Percentiles rank a stretch among this genome's conserved stretches.
These are phyloP conservation scores for Quercus glauca DNA, from an alignment of 306 rosid species.

Conservation along the genomic window DNA sequence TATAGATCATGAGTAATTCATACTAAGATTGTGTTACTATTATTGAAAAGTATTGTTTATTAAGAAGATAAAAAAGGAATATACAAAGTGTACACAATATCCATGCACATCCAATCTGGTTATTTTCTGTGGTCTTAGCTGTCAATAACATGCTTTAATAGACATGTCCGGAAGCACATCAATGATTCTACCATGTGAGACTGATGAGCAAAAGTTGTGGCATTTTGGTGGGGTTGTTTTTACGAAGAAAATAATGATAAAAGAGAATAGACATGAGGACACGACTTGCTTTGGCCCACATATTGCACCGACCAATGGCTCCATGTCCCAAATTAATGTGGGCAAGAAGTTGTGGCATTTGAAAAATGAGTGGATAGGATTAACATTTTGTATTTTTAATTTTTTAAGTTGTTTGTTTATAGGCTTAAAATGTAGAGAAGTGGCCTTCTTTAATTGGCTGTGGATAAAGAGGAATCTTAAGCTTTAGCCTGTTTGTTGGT, in stretches of 20 bases:
- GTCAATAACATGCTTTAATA: conserved; percentile 48
- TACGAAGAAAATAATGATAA: conserved; percentile 36
- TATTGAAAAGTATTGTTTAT: not conserved
- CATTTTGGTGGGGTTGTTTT: conserved; percentile 46
- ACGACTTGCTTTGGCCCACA: conserved; percentile 45
- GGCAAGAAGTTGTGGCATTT: conserved; percentile 4
- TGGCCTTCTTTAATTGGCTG: conserved; percentile 25
- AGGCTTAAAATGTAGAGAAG: conserved; percentile 8
- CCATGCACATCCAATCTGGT: conserved; percentile 40
- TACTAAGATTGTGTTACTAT: not conserved
- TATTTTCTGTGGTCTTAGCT: conserved; percentile 43
- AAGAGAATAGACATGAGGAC: conserved; percentile 20
- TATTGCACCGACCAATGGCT: conserved; percentile 29
- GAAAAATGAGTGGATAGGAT: conserved; percentile 33
- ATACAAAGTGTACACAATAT: conserved; percentile 14
- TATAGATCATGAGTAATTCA: conserved; percentile 12
- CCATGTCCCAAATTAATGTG: conserved; percentile 24
- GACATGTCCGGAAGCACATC: conserved; percentile 72
- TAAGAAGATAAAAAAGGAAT: conserved; percentile 25
- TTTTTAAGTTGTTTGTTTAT: conserved; percentile 19
- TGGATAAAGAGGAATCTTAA: conserved; percentile 10
- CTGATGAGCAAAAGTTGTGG: conserved; percentile 19
- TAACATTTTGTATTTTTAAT: not conserved
- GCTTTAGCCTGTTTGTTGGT: conserved; percentile 10
- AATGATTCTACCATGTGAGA: conserved; percentile 79